A percentile compares a stretch with the other conserved stretches of the same genome.
These are phyloP conservation scores for Colletotrichum navitas DNA, from an alignment of 2,329 filamentous ascomycete genomes.

Conservation along the genomic window DNA sequence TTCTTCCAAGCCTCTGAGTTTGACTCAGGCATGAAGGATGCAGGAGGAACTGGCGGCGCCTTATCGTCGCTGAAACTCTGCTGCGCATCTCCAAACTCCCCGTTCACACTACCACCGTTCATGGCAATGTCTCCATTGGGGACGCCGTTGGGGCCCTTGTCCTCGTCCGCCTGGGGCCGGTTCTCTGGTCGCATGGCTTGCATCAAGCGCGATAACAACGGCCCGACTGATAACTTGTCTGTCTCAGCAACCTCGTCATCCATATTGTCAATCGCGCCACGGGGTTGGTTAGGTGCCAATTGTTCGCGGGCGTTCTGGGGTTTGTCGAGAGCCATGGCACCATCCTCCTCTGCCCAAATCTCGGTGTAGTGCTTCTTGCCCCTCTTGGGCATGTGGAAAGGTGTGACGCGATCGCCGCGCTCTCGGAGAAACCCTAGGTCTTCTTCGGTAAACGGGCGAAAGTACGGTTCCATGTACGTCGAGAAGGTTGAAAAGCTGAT, in stretches of 20 bases:
- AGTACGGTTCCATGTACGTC: constrained; percentile 92
- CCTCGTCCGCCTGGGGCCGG: constrained; percentile 67
- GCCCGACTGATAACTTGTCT: constrained; percentile 89
- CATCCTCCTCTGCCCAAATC: constrained; percentile 95
- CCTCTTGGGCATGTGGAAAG: constrained; percentile 88
- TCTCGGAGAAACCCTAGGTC: constrained; percentile 94
- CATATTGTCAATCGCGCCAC: constrained; percentile 88
- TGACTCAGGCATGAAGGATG: constrained; percentile 84
- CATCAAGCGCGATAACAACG: constrained; percentile 84
- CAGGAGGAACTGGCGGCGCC: constrained; percentile 67
- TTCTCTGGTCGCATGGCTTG: constrained; percentile 84
- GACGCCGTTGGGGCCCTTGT: constrained; percentile 65
- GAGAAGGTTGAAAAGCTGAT: constrained; percentile 94
- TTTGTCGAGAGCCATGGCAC: constrained; percentile 79
- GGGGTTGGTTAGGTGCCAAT: constrained; percentile 82
- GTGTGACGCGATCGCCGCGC: constrained; percentile 83
- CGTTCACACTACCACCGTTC: constrained; percentile 61
- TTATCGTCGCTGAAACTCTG: constrained; percentile 53
- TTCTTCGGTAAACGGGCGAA: constrained; percentile 90
- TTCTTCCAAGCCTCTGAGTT: constrained; percentile 84
- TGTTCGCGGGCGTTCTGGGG: constrained; percentile 72
- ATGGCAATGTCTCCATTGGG: constrained; percentile 67
- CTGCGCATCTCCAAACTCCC: constrained; percentile 57
- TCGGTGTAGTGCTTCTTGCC: constrained; percentile 90
- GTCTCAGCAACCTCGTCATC: constrained; percentile 89